Evolutionary conservation across 2,329 filamentous ascomycete species (phyloP).

Genomic region (Scedosporium aurantiacum): DNA sequence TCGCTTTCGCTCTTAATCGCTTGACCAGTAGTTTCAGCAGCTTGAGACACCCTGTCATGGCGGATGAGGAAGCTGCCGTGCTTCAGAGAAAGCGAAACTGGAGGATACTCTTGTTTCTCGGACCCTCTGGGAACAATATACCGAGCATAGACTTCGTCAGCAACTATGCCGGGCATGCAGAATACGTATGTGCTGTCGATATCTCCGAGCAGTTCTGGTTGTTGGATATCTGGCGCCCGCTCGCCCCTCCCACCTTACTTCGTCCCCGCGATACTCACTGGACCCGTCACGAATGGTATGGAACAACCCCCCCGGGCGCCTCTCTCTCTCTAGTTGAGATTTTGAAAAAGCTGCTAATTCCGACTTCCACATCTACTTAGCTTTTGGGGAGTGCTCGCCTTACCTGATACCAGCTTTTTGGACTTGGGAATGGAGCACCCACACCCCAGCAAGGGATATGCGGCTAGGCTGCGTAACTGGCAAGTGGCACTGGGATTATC

Average conservation of each 20-base stretch:
- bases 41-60: not conserved
- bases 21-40: slow-evolving; percentile 8
- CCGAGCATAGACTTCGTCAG: slow-evolving; percentile 42
- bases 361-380: not conserved
- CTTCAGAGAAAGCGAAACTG: slow-evolving; percentile 33
- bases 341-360: not conserved
- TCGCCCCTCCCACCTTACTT: not conserved
- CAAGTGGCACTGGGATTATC: not conserved
- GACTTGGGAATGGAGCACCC: not conserved
- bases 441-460: not conserved
- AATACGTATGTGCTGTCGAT: slow-evolving; percentile 39
- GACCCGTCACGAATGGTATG: not conserved
- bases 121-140: slow-evolving; percentile 31
- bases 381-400: not conserved
- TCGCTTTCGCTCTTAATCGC: slow-evolving; percentile 31
- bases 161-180: slow-evolving; percentile 33
- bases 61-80: slow-evolving; percentile 20
- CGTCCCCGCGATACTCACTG: not conserved
- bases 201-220: slow-evolving; percentile 38
- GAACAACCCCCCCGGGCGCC: not conserved
- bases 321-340: not conserved
- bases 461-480: not conserved
- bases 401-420: slow-evolving; percentile 2
- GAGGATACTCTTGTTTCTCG: slow-evolving; percentile 36
- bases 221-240: slow-evolving; percentile 38